A percentile compares a stretch with the other conserved stretches of the same genome.
phyloP scores from a whole-genome alignment of 352 stramenopile species.

The Phytophthora constricta region DNA sequence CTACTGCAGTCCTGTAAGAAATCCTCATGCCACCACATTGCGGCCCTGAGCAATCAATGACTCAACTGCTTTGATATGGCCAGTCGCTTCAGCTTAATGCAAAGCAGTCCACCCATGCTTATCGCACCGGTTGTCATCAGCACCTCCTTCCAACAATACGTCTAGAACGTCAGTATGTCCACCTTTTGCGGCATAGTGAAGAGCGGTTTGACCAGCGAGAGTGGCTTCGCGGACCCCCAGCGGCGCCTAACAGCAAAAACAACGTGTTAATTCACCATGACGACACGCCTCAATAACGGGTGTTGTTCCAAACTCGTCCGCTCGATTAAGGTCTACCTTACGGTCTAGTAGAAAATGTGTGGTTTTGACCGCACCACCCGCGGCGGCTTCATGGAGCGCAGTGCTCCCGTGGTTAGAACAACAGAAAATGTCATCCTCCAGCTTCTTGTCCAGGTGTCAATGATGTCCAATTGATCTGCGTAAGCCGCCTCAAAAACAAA shows the following conservation, averaged over 20 bases:
- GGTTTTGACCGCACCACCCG: neutral
- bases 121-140: conserved; percentile 2
- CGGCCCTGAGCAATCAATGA: neutral
- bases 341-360: neutral
- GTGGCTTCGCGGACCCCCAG: neutral
- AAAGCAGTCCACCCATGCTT: conserved; percentile 19
- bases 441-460: neutral
- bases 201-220: neutral
- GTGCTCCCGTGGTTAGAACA: neutral
- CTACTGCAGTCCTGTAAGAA: neutral
- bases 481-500: neutral
- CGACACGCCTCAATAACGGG: neutral
- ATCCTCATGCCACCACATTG: neutral
- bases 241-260: neutral
- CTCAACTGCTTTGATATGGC: neutral
- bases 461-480: neutral
- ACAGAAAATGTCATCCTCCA: neutral
- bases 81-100: conserved; percentile 4
- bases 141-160: neutral
- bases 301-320: neutral
- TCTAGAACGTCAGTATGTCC: neutral
- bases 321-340: neutral
- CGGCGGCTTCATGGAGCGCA: neutral
- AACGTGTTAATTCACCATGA: neutral
- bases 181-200: conserved; percentile 8